Base-by-base conservation (phyloP, 2,329 filamentous ascomycete species). In the Aspergillus proliferans region DNA sequence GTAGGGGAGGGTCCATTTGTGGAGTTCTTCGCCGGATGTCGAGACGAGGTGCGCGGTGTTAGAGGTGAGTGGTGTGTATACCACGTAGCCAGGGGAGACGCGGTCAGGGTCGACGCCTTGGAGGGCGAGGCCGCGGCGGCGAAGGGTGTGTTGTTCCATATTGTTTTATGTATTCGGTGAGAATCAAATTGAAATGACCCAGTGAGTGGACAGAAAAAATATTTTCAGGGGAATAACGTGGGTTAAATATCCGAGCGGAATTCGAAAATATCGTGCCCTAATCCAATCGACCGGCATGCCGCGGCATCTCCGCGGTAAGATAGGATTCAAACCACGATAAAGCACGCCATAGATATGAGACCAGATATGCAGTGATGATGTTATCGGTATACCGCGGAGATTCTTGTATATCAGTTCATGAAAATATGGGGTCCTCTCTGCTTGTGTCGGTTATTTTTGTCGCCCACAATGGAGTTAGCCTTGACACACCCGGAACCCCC, bases 111-210 rank as follows among this genome's bases (percentile, higher is more conserved):
- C 68, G 15, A 74, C 61, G 2, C 70, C 72, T 10, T 58, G 63
- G 14, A 75, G 61, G 18, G 70, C 71, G 18, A 74, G 52, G 39
- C 72, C 72, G 19, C 72, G 65, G 26, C 72, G 64, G 48, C 64
- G 61, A 26, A 75, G 60, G 3, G 71, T 72, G 51, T 69, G 70
- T 61, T 75, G 72, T 46, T 75, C 71, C 70, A 74, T 73, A 2
- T n/a, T 15, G 14, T 18, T 38, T 15, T 8, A 18, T 38, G 34
- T 38, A 38, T 38, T 38, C 8, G 2, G 2, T 6, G 34, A 18
- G 18, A 38, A 38, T 3, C 2, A 6, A 38, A 38, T 18, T n/a
- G 6, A 38, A 38, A n/a, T 6, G 3, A 38, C 4, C n/a, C 12
- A 8, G n/a, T 9, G n/a, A 38, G 12, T 38, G 2, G n/a, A 6